Evolutionary conservation across 106 monocot species (phyloP).

Genomic region (Platanthera guangdongensis): DNA sequence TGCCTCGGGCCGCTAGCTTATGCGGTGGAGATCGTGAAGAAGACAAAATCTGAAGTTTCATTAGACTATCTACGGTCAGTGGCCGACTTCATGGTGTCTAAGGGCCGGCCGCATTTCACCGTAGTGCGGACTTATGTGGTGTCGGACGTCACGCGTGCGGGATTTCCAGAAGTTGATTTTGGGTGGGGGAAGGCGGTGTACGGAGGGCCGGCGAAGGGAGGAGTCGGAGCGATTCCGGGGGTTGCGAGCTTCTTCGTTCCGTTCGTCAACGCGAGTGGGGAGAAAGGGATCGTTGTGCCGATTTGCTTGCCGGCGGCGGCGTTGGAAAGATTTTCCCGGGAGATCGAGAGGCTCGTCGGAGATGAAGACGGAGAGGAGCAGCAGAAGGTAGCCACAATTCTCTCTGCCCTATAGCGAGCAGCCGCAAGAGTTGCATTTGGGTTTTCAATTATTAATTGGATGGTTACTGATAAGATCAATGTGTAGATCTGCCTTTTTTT

Average conservation of each 20-base stretch:
- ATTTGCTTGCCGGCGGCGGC: constrained; percentile 40
- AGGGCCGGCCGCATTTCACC: constrained; percentile 38
- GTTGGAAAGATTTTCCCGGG: constrained; percentile 42
- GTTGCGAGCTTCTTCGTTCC: constrained; percentile 46
- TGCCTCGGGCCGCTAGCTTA: constrained; percentile 31
- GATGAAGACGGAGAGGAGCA: background rate
- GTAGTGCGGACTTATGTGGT: constrained; percentile 32
- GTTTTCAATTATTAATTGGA: too few species aligned
- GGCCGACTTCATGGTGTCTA: constrained; percentile 49
- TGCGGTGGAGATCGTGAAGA: constrained; percentile 41
- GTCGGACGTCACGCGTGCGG: constrained; percentile 48
- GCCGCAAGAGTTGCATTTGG: too few species aligned
- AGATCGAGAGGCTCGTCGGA: constrained; percentile 17
- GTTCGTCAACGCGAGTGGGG: constrained; percentile 28
- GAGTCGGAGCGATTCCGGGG: constrained; percentile 37
- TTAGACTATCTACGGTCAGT: constrained; percentile 48
- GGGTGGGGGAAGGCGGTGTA: constrained; percentile 63
- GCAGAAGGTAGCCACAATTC: background rate
- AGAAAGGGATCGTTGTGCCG: constrained; percentile 41
- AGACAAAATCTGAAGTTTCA: constrained; percentile 36
- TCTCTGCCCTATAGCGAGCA: too few species aligned
- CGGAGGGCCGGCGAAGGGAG: constrained; percentile 43
- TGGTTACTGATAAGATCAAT: too few species aligned
- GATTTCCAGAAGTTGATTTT: constrained; percentile 39
- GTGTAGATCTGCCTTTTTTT: too few species aligned